Evolutionary conservation across 805 yeast genomes (phyloP), one percentile per base, ranked within the genome.

Genomic region (Candida maesae): DNA sequence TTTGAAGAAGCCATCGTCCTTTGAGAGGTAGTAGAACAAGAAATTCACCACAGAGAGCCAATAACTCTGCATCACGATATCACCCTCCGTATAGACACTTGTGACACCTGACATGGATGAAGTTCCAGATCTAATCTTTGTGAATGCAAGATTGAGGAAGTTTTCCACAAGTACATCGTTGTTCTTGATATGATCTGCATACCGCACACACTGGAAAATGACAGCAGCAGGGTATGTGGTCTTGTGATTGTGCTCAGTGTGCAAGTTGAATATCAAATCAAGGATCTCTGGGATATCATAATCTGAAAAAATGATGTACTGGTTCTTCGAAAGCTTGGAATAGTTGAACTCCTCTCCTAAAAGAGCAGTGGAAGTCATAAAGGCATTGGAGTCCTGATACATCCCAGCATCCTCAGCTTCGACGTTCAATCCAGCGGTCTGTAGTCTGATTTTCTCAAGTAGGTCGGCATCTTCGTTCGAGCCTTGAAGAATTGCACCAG

Each of bases 21-120:
- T 78, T 32, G 77, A 67, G 25, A 91, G 57, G 61, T 87, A 91
- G 60, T 84, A 91, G 54, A 83, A 81, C 37, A 91, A 64, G 50
- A 85, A 80, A 44, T 85, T 84, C 33, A 84, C 59, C 19, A 84
- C 82, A 5, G 95, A 80, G 27, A 93, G 73, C 98, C 98, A 93
- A 59, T 88, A 91, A 37, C 95, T 82, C 46, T 82, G 72, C 30
- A 73, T 57, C 14, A 84, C 84, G 41, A 84, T 80, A 55, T 84
- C 91, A 24, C 81, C 83, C 25, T 56, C 58, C 36, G 59, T 56
- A 46, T 61, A 61, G 32, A 50, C 56, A 66, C 67, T 64, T 31
- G 71, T 66, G 10, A 75, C 77, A 1, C 85, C 86, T 14, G 83
- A 72, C 47, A 73, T 76, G 1, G 85, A 76, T 1, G 84, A 74